These are phyloP conservation scores for Brassica balearica DNA, from an alignment of 441 rosid species.

Conservation along the genomic window DNA sequence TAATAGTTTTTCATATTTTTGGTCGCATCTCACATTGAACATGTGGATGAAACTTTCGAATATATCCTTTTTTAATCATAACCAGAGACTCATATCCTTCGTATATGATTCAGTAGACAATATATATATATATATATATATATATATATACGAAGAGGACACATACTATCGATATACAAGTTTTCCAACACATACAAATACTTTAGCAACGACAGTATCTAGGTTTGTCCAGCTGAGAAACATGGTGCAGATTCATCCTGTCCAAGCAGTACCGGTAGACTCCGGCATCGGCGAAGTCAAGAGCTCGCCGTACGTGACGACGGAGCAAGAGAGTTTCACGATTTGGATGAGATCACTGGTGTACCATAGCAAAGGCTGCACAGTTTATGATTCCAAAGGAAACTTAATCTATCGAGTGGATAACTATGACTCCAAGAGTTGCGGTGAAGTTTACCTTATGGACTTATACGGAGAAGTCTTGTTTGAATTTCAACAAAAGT, in stretches of 20 bases:
- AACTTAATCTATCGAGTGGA: slow-evolving; percentile 64
- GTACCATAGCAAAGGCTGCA: slow-evolving; percentile 32
- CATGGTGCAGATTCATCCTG: slow-evolving; percentile 62
- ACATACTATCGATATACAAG: not conserved
- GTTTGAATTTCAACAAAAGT: slow-evolving; percentile 50
- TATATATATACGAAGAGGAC: slow-evolving; percentile 23
- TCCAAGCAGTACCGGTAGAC: slow-evolving; percentile 11
- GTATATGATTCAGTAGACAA: not conserved
- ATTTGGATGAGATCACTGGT: slow-evolving; percentile 79
- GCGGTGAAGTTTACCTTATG: slow-evolving; percentile 60
- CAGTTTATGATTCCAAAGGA: slow-evolving; percentile 63
- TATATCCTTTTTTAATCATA: slow-evolving; percentile 20
- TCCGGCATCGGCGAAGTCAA: not conserved
- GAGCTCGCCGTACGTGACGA: slow-evolving; percentile 41
- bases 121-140: slow-evolving; percentile 33
- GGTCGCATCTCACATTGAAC: slow-evolving; percentile 33
- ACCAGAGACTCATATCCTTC: slow-evolving; percentile 10
- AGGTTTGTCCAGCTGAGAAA: slow-evolving; percentile 2
- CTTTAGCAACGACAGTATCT: slow-evolving; percentile 11
- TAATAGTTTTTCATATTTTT: slow-evolving; percentile 9
- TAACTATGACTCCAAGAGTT: slow-evolving; percentile 53
- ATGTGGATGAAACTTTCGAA: slow-evolving; percentile 28
- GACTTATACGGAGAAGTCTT: slow-evolving; percentile 55
- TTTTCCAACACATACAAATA: slow-evolving; percentile 26
- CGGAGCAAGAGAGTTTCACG: slow-evolving; percentile 60